A percentile compares a stretch with the other conserved stretches of the same genome.
Conservation (phyloP, 2,329 filamentous ascomycete genomes). For the Metarhizium guizhouense region DNA sequence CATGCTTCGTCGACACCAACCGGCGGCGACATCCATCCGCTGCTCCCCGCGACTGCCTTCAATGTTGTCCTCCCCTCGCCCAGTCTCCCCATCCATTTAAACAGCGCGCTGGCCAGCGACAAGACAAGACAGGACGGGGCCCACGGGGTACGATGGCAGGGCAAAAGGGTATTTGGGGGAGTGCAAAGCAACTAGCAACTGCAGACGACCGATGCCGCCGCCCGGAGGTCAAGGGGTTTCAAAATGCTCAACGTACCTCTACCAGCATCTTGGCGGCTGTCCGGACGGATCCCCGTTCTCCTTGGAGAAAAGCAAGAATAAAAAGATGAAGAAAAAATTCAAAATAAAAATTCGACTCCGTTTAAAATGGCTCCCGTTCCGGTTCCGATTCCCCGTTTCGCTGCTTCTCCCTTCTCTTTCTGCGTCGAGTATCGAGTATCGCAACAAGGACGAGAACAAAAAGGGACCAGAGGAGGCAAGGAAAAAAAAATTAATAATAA, state of each 20-base stretch:
- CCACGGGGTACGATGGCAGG: background rate
- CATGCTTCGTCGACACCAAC: background rate
- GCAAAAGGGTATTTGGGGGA: background rate
- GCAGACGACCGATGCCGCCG: conserved; percentile 4
- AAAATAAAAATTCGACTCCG: background rate
- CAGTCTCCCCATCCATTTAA: background rate
- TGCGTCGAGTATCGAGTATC: background rate
- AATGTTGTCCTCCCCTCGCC: background rate
- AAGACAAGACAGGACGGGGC: background rate
- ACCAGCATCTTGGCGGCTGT: conserved; percentile 22
- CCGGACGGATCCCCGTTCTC: background rate
- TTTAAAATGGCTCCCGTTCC: background rate
- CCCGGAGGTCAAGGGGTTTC: conserved; percentile 1
- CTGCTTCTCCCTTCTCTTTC: conserved; percentile 1
- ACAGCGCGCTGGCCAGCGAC: background rate
- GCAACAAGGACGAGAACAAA: background rate
- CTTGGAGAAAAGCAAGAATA: background rate
- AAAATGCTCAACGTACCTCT: conserved; percentile 22
- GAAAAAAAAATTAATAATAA: background rate
- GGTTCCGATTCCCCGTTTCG: background rate
- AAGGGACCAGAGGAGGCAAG: background rate
- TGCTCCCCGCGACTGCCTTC: background rate
- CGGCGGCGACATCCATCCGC: background rate
- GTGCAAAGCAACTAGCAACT: conserved; percentile 1
- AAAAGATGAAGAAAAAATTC: no score